These are phyloP conservation scores for Fusarium sp. DNA, from an alignment of 2,329 filamentous ascomycete species.

Conservation along the genomic window DNA sequence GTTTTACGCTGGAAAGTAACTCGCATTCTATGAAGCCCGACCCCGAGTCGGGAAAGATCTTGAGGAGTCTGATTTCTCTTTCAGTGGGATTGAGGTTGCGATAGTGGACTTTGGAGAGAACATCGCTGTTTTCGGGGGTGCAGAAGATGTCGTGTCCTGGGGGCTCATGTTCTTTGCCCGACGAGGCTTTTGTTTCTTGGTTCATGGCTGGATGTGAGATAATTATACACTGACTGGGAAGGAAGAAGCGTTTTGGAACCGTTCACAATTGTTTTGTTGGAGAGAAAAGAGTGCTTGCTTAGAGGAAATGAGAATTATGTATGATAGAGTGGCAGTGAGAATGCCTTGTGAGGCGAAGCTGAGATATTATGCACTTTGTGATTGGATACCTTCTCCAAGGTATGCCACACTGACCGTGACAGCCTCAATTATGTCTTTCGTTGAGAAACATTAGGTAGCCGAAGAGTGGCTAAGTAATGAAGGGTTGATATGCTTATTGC, in stretches of 20 bases:
- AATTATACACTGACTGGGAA: no score
- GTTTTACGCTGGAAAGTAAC: neutral
- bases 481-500: no score
- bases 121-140: slow-evolving; percentile 19
- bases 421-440: neutral
- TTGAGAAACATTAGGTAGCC: no score
- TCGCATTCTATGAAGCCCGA: slow-evolving; percentile 9
- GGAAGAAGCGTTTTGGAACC: rapidly evolving
- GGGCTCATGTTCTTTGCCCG: rapidly evolving
- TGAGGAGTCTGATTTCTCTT: slow-evolving; percentile 18
- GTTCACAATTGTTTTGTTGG: rapidly evolving
- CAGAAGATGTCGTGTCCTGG: slow-evolving; percentile 30
- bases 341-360: slow-evolving; percentile 3
- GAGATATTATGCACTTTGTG: neutral
- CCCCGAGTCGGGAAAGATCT: neutral
- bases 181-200: rapidly evolving
- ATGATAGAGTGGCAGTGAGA: neutral
- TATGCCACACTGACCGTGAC: no score
- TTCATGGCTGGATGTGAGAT: neutral
- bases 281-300: rapidly evolving
- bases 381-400: neutral
- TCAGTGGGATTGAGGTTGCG: neutral
- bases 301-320: neutral
- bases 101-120: neutral
- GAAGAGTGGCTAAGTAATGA: no score